Base-by-base conservation (phyloP, 2,329 filamentous ascomycete genomes). In the Juglanconis sp. region DNA sequence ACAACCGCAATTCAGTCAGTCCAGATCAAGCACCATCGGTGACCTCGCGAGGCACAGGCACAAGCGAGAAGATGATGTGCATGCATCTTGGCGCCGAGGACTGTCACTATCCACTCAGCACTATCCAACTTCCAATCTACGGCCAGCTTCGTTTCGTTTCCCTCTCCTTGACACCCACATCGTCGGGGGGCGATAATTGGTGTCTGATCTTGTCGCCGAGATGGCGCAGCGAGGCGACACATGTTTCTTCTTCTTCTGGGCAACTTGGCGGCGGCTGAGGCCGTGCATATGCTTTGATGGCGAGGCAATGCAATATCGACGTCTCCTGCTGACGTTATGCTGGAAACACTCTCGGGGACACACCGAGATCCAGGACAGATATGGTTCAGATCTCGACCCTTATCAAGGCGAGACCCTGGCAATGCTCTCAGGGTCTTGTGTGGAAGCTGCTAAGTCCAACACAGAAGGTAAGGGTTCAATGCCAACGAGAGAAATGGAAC, bases 211-310 rank as follows among this genome's bases (percentile, higher is more conserved):
- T 55, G 46, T 40, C 44, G 49, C 38, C 52, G 34, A 52, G 32
- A 30, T 35, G 31, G 47, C 15, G 50, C 47, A 17, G 48, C 54
- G 55, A 36, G 49, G 55, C 34, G 32, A 36, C 49, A 32, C 47
- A 49, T 51, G 34, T 53, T 51, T 61, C 40, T 50, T 40, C 40
- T 17, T 47, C 44, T 6, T 38, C 47, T 56, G 36, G 51, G 50
- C 51, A 59, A 32, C 34, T 52, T 61, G 51, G 52, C 46, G 44
- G 58, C 58, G 58, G 58, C 58, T 60, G 47, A 50, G 53, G 44
- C 56, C 47, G 56, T 47, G 35, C n/a, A 51, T 40, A 46, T 50
- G 48, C 51, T 35, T 52, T 54, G 46, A 34, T 53, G 17, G 17
- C 17, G 17, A 24, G 17, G 52, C 24, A 30, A 53, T 24, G 38